A percentile compares a stretch with the other conserved stretches of the same genome.
Conservation (phyloP, 768 basidiomycete species). For the Sarcodon sp. region DNA sequence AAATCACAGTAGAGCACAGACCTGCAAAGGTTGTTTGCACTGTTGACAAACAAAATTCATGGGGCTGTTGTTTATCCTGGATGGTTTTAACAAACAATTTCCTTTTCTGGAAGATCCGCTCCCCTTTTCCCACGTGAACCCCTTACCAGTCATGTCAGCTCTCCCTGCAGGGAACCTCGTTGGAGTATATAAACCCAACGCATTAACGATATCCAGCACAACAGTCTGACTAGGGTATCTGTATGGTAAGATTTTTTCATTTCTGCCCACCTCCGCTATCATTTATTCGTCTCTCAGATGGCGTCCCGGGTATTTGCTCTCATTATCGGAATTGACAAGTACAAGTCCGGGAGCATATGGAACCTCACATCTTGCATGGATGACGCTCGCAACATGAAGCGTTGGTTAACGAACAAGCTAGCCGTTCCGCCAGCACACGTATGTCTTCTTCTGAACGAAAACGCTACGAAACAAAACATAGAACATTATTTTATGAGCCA, state of each 20-base stretch:
- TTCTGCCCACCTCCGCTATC: not conserved
- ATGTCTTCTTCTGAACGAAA: slow-evolving; percentile 37
- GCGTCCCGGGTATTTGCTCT: slow-evolving; percentile 45
- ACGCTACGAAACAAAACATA: slow-evolving; percentile 49
- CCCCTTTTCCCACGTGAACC: no score
- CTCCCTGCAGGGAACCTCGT: no score
- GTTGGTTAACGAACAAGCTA: slow-evolving; percentile 43
- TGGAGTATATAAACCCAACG: no score
- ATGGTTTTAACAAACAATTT: no score
- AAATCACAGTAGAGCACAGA: slow-evolving; percentile 16
- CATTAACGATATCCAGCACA: no score
- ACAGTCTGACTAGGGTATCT: no score
- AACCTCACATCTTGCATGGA: slow-evolving; percentile 53
- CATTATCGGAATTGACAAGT: slow-evolving; percentile 56
- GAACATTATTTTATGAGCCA: slow-evolving; percentile 50
- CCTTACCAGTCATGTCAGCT: no score
- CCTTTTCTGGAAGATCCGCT: no score
- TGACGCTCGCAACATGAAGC: slow-evolving; percentile 46
- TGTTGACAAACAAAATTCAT: slow-evolving; percentile 67
- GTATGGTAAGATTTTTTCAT: not conserved
- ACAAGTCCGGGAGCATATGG: slow-evolving; percentile 49
- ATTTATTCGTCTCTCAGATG: slow-evolving; percentile 15
- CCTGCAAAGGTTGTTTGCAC: slow-evolving; percentile 86
- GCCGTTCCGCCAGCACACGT: slow-evolving; percentile 48
- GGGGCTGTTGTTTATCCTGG: not conserved